Percentiles rank a stretch among this genome's conserved stretches.
These are phyloP conservation scores for Heliamphora exappendiculata DNA, from an alignment of 148 eudicot species.

Conservation along the genomic window DNA sequence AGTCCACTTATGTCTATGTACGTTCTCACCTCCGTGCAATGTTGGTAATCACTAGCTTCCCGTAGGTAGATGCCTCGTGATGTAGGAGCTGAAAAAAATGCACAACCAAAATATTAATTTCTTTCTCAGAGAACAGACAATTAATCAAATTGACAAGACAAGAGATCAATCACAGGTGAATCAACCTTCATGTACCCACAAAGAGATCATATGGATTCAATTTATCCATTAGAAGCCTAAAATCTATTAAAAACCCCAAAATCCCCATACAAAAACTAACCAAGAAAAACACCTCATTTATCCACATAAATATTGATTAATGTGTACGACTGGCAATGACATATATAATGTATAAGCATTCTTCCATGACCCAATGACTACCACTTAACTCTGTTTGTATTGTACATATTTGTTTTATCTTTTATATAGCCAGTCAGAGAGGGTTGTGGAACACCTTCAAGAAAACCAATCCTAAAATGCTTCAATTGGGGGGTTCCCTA, in stretches of 20 bases:
- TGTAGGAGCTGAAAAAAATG: constrained; percentile 57
- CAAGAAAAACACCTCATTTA: not conserved
- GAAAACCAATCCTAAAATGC: too few relatives aligned
- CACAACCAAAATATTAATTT: not conserved
- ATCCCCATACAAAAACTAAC: not conserved
- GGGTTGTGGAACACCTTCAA: too few relatives aligned
- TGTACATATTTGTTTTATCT: too few relatives aligned
- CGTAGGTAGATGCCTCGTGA: constrained; percentile 92
- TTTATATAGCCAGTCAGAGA: too few relatives aligned
- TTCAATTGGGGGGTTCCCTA: too few relatives aligned
- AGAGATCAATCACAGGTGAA: not conserved
- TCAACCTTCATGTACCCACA: not conserved
- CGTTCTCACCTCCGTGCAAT: constrained; percentile 73
- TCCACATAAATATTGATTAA: not conserved
- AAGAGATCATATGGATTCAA: not conserved
- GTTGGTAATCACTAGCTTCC: constrained; percentile 63
- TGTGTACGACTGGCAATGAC: not conserved
- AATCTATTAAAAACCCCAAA: not conserved
- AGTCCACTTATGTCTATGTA: not conserved
- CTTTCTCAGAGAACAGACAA: not conserved
- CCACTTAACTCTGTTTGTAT: too few relatives aligned
- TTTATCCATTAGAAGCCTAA: not conserved
- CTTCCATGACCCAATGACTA: too few relatives aligned
- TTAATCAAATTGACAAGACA: not conserved
- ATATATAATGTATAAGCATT: not conserved